A percentile compares a stretch with the other conserved stretches of the same genome.
These are phyloP conservation scores for Sisymbrium altissimum DNA, from an alignment of 345 rosid species.

Conservation along the genomic window DNA sequence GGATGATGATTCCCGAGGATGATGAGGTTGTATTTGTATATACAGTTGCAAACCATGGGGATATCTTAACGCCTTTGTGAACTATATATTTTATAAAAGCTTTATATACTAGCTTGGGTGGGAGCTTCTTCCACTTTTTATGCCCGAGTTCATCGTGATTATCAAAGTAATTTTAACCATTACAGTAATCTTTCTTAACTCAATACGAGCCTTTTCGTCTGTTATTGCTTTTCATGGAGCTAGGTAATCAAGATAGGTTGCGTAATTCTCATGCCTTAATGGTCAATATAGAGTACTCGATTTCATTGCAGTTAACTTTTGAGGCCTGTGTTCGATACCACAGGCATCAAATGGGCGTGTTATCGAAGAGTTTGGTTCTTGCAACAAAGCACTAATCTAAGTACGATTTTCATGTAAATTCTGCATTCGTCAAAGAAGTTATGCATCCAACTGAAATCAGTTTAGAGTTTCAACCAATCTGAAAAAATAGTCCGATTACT, in stretches of 20 bases:
- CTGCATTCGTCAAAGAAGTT: background rate
- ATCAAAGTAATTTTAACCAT: background rate
- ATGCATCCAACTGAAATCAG: background rate
- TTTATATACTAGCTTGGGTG: background rate
- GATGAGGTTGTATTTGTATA: constrained; percentile 23
- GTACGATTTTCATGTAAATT: background rate
- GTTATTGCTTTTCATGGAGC: background rate
- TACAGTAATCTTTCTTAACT: background rate
- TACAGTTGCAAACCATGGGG: background rate
- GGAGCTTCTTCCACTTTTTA: background rate
- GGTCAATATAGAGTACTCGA: background rate
- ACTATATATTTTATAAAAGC: background rate
- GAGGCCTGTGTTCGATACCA: background rate
- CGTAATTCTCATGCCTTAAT: background rate
- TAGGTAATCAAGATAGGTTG: background rate
- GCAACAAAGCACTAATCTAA: background rate
- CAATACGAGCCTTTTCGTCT: background rate
- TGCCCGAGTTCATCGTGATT: background rate
- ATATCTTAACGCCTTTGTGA: background rate
- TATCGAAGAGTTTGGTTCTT: background rate
- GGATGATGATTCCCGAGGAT: background rate
- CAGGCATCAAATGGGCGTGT: background rate
- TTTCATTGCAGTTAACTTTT: background rate
- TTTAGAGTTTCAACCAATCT: background rate
- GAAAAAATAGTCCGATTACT: background rate